A percentile compares a stretch with the other conserved stretches of the same genome.
Conservation (phyloP, 805 yeast species). For the Torulaspora microellipsoides region DNA sequence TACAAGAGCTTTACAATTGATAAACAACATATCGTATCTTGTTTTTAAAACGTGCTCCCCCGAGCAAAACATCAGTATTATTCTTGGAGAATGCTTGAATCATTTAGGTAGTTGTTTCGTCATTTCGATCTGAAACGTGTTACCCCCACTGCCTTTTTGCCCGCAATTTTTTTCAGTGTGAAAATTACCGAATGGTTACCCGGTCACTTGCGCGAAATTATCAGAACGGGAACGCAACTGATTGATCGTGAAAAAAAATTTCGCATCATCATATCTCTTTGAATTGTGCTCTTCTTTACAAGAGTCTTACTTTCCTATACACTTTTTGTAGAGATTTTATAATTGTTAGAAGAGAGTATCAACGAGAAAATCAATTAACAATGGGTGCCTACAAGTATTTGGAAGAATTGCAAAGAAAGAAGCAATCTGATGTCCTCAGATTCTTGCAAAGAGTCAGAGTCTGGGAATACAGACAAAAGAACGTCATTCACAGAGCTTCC, state of each 20-base stretch:
- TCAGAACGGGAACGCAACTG: constrained; percentile 2
- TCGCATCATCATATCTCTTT: too few species aligned
- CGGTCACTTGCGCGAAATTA: not conserved
- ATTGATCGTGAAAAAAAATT: too few species aligned
- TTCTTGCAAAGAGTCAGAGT: constrained; percentile 99
- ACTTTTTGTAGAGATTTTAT: not conserved
- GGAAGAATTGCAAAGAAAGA: constrained; percentile 99
- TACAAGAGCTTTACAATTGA: too few species aligned
- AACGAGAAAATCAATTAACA: constrained; percentile 20
- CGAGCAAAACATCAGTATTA: too few species aligned
- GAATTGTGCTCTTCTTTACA: not conserved
- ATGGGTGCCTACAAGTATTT: constrained; percentile 99
- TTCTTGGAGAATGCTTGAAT: too few species aligned
- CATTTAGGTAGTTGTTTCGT: too few species aligned
- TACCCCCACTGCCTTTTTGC: too few species aligned
- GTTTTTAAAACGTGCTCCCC: too few species aligned
- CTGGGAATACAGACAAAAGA: constrained; percentile 99
- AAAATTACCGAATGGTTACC: constrained; percentile 5
- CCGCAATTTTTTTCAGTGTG: not conserved
- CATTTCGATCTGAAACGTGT: too few species aligned
- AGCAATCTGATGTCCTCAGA: constrained; percentile 99
- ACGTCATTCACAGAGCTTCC: constrained; percentile 96
- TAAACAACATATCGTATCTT: too few species aligned
- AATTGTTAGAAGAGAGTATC: not conserved
- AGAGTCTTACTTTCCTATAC: not conserved